Evolutionary conservation across 2,329 filamentous ascomycete species (phyloP).

Genomic region (Elsinoe necatrix): DNA sequence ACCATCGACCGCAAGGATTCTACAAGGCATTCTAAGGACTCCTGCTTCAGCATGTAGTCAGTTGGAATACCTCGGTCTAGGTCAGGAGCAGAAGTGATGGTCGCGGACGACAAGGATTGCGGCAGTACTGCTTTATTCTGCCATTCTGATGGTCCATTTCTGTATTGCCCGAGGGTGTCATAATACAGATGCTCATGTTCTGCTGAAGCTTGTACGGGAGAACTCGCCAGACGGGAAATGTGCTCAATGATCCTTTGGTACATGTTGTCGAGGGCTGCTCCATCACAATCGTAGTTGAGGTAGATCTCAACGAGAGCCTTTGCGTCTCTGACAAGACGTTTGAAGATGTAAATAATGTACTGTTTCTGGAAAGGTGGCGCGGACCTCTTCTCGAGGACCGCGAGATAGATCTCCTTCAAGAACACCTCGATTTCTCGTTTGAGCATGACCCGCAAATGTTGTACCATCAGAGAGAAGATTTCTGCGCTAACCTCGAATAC

Average conservation of each 20-base stretch:
- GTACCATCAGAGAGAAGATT: conserved; percentile 96
- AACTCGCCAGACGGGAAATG: conserved; percentile 75
- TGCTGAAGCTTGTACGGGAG: conserved; percentile 64
- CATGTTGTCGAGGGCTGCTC: conserved; percentile 87
- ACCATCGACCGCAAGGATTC: conserved; percentile 83
- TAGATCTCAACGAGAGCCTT: conserved; percentile 89
- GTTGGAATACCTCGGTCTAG: conserved; percentile 59
- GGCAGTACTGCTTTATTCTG: conserved; percentile 77
- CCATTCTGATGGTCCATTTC: conserved; percentile 62
- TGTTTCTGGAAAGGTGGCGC: conserved; percentile 86
- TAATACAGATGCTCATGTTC: conserved; percentile 79
- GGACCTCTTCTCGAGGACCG: conserved; percentile 78
- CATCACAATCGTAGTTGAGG: conserved; percentile 95
- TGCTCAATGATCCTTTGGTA: conserved; percentile 93
- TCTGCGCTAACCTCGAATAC: conserved; percentile 96
- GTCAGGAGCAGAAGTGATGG: conserved; percentile 45
- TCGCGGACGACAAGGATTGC: conserved; percentile 73
- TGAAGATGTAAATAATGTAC: conserved; percentile 79
- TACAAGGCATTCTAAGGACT: conserved; percentile 79
- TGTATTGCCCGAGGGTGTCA: conserved; percentile 57
- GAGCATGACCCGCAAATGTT: conserved; percentile 83
- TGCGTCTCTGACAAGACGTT: conserved; percentile 75
- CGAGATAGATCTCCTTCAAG: conserved; percentile 91
- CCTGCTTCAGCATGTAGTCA: conserved; percentile 85
- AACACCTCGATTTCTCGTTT: conserved; percentile 99